Percentiles rank a stretch among this genome's conserved stretches.
These are phyloP conservation scores for Xylariaceae sp. DNA, from an alignment of 2,329 filamentous ascomycete genomes.

Conservation along the genomic window DNA sequence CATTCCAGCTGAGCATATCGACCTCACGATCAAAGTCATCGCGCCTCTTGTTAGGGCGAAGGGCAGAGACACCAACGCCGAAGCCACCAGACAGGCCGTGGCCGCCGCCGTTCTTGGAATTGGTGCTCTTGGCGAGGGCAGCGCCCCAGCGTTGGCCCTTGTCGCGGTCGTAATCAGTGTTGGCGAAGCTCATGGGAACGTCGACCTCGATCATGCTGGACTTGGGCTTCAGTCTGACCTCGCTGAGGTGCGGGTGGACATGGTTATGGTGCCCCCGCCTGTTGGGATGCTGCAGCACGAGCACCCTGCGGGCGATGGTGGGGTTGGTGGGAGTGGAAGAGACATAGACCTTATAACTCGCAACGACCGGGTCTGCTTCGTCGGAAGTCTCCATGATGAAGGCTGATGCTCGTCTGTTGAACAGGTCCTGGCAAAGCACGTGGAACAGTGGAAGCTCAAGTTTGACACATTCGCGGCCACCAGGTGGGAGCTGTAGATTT, in stretches of 20 bases:
- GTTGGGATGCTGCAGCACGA: slow-evolving; percentile 88
- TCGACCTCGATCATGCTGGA: slow-evolving; percentile 89
- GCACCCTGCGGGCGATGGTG: slow-evolving; percentile 63
- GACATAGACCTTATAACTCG: slow-evolving; percentile 74
- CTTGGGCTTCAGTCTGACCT: slow-evolving; percentile 77
- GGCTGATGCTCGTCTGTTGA: not conserved
- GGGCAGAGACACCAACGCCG: slow-evolving; percentile 52
- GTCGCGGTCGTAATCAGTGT: slow-evolving; percentile 73
- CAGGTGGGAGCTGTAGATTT: slow-evolving; percentile 4
- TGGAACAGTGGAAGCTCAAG: not conserved
- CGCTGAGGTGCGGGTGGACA: slow-evolving; percentile 64
- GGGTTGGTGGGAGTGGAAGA: slow-evolving; percentile 59
- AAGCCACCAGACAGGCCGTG: slow-evolving; percentile 73
- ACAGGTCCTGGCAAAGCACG: not conserved
- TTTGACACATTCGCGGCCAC: slow-evolving; percentile 1
- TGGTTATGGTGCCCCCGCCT: slow-evolving; percentile 51
- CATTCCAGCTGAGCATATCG: slow-evolving; percentile 61
- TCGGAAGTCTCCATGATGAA: slow-evolving; percentile 6
- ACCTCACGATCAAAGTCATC: slow-evolving; percentile 41
- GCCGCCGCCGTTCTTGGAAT: slow-evolving; percentile 60
- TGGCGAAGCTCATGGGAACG: slow-evolving; percentile 70
- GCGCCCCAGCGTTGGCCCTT: slow-evolving; percentile 84
- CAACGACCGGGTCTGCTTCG: slow-evolving; percentile 66
- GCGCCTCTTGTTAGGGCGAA: slow-evolving; percentile 37
- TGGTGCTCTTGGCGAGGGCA: slow-evolving; percentile 61